A percentile compares a stretch with the other conserved stretches of the same genome.
phyloP scores from a whole-genome alignment of 106 monocot genomes.

The Dactylorhiza incarnata region DNA sequence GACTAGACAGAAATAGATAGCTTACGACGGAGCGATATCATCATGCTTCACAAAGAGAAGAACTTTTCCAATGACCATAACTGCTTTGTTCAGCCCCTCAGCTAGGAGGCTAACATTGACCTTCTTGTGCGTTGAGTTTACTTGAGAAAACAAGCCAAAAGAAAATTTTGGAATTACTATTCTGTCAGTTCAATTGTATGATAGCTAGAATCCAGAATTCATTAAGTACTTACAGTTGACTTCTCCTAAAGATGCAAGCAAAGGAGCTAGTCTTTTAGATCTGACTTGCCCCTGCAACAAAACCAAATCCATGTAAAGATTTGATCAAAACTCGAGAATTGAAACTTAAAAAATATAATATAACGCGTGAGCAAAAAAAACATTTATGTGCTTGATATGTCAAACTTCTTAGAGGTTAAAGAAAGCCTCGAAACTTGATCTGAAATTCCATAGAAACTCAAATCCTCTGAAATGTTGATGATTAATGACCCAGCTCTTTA shows the following conservation, averaged over 20 bases:
- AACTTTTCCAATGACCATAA: constrained; percentile 58
- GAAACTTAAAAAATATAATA: not conserved
- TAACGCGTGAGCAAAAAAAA: not conserved
- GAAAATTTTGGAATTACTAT: not conserved
- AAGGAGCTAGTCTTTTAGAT: constrained; percentile 43
- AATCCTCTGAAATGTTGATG: too few relatives aligned
- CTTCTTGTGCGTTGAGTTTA: constrained; percentile 50
- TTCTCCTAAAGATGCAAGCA: constrained; percentile 49
- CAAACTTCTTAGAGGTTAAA: too few relatives aligned
- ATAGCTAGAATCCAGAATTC: not conserved
- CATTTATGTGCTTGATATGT: too few relatives aligned
- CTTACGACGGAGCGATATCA: constrained; percentile 72
- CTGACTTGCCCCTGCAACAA: constrained; percentile 43
- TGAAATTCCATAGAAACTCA: too few relatives aligned
- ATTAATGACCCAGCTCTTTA: too few relatives aligned
- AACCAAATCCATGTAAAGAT: not conserved
- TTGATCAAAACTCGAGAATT: not conserved
- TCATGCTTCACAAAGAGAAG: constrained; percentile 76
- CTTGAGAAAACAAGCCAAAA: constrained; percentile 27
- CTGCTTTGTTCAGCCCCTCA: constrained; percentile 65
- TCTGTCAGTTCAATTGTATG: not conserved
- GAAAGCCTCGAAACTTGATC: too few relatives aligned
- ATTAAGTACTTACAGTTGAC: constrained; percentile 42
- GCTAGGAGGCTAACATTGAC: constrained; percentile 36
- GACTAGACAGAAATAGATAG: not conserved